Base-by-base conservation (phyloP, 2,329 filamentous ascomycete genomes). In the Xylaria sp. region DNA sequence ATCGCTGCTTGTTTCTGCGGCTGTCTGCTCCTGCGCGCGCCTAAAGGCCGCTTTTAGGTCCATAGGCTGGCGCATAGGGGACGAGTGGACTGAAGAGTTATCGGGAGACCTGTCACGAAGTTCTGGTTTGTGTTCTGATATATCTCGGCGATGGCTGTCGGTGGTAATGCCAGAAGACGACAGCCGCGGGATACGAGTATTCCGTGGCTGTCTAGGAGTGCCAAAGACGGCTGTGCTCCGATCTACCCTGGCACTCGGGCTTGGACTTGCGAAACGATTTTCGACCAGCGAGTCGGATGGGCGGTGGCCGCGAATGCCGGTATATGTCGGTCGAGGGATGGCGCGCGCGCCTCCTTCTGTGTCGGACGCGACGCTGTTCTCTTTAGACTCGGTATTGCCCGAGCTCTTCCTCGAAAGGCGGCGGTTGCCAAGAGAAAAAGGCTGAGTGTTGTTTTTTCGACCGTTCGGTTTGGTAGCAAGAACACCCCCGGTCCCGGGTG, bases 31-130 rank as follows among this genome's bases (percentile, higher is more conserved):
- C 48, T 72, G 61, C 48, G 77, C 77, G 58, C 72, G 71, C 67
- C 66, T 71, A 66, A 76, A 78, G 59, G 77, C 77, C 39, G 75
- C 74, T 20, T 65, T 74, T 7, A 78, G 28, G 39, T 65, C 67
- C 71, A 78, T 71, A 18, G 77, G 76, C 57, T 75, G 73, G 61
- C 77, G 76, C 75, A 78, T 77, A 49, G 72, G 72, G 54, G 72
- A 73, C 36, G 64, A 59, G 23, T 71, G 31, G 25, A 66, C 39
- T 13, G 66, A 48, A 48, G 72, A 52, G 52, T 67, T 41, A 66
- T 61, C 28, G 49, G 56, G 36, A 64, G 63, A 39, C n/a, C 6
- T 62, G 5, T 55, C 46, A 28, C 41, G 62, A 23, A 54, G 52
- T 3, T 36, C 33, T 8, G 33, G 33, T 36, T 9, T 36, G 41